Base-by-base conservation (phyloP, 495 filamentous ascomycete species). In the Sabuloglossum arenarium region DNA sequence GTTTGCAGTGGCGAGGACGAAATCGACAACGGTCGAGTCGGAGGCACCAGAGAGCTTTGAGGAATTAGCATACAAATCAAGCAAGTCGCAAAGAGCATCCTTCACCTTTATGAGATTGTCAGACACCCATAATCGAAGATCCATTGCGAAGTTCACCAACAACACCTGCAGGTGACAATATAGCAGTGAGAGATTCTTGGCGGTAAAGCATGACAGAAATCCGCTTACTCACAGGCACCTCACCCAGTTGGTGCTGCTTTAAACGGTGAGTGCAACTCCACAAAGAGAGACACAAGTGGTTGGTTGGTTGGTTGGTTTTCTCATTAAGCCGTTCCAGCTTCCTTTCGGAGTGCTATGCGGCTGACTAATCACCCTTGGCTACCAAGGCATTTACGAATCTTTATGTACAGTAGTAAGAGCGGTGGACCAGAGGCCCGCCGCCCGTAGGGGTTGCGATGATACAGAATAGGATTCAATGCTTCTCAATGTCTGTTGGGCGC, bases 21-120 rank as follows among this genome's bases (percentile, higher is more conserved):
- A 82, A 65, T 82, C 79, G 45, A 82, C 64, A 49, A 79, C 69
- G 23, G 77, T 80, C 19, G 75, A 66, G 55, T 81, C 79, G 39
- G 77, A 78, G 34, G 72, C 79, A 60, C 77, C 77, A 51, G 78
- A 74, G 23, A 82, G 68, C 64, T 69, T 57, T 43, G 8, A 11
- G 28, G 46, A 12, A 54, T 54, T 28, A 53, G 56, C 51, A 56
- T 24, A 16, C 0, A 47, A 47, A 31, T 6, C 29, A 31, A 28
- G 51, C 37, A 29, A 25, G 16, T 31, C 19, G 2, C 25, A 6
- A 5, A 25, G 27, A 16, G 12, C 24, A 25, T 6, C 16, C 10
- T 12, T 19, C 1, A 60, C 56, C 55, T 59, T 62, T 54, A 67
- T 62, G 28, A 67, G 45, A 49, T 45, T 59, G 29, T 59, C 57